Evolutionary conservation across 1,284 basidiomycete genomes (phyloP).

Genomic region (Dichomitus squalens): DNA sequence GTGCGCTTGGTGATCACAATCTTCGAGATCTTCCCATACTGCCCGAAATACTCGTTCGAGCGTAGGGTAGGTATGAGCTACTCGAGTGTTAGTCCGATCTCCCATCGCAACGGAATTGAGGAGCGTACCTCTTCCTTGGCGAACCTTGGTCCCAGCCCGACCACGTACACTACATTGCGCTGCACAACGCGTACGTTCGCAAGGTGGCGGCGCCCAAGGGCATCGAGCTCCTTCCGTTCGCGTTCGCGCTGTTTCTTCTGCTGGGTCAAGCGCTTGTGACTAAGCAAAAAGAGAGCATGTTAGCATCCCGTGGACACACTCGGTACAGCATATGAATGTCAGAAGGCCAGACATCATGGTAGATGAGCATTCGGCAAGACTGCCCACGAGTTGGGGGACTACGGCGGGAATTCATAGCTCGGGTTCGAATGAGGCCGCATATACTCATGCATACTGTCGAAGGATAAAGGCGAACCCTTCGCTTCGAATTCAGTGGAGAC

Average conservation of each 20-base stretch:
- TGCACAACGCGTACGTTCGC: conserved; percentile 96
- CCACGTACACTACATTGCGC: conserved; percentile 95
- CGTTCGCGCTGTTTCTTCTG: conserved; percentile 95
- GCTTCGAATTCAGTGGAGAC: no score
- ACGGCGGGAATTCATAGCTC: neutral
- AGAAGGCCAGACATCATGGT: neutral
- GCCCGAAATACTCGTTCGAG: conserved; percentile 97
- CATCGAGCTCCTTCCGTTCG: conserved; percentile 94
- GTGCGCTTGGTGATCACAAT: conserved; percentile 93
- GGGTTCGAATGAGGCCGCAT: neutral
- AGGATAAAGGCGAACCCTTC: neutral
- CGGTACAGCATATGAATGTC: neutral
- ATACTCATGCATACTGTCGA: neutral
- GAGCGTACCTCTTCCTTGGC: conserved; percentile 90
- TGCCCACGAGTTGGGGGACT: neutral
- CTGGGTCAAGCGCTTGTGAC: conserved; percentile 93
- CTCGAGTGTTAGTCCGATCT: conserved; percentile 18
- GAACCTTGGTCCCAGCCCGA: conserved; percentile 87
- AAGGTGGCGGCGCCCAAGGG: conserved; percentile 84
- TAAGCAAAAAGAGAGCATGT: conserved; percentile 37
- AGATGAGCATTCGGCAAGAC: neutral
- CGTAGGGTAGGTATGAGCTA: conserved; percentile 93
- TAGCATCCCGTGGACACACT: neutral
- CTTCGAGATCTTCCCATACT: conserved; percentile 98
- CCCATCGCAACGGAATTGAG: conserved; percentile 5